Percentiles rank a stretch among this genome's conserved stretches.
Conservation (phyloP, 2,329 filamentous ascomycete genomes). For the Hymenoscyphus occultus region DNA sequence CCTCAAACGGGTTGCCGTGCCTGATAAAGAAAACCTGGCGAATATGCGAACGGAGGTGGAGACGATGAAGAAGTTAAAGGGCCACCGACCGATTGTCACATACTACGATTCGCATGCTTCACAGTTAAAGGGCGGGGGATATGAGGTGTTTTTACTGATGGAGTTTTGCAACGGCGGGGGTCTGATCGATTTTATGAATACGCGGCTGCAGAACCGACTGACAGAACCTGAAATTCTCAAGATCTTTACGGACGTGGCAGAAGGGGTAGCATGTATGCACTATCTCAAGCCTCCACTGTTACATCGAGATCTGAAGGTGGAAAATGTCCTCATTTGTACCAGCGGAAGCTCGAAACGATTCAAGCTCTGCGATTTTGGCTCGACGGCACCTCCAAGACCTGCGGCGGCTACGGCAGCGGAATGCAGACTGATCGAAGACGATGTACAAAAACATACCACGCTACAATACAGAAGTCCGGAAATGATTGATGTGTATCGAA, state of each 20-base stretch:
- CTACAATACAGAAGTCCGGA: constrained; percentile 96
- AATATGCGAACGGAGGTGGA: constrained; percentile 98
- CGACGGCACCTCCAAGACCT: constrained; percentile 76
- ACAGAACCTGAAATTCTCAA: constrained; percentile 96
- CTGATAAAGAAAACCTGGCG: constrained; percentile 89
- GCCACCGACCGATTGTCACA: constrained; percentile 91
- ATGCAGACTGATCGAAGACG: constrained; percentile 90
- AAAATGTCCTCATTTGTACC: constrained; percentile 82
- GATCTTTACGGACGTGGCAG: constrained; percentile 94
- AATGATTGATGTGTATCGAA: constrained; percentile 97
- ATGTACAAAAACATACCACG: constrained; percentile 95
- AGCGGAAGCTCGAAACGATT: constrained; percentile 68
- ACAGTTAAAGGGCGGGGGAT: constrained; percentile 86
- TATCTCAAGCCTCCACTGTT: constrained; percentile 92
- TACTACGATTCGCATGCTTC: constrained; percentile 99
- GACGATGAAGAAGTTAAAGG: constrained; percentile 99
- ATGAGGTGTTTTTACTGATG: constrained; percentile 98
- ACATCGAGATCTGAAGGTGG: constrained; percentile 94
- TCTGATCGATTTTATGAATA: constrained; percentile 99
- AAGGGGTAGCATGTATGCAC: constrained; percentile 98
- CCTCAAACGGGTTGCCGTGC: constrained; percentile 81
- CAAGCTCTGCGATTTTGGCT: constrained; percentile 98
- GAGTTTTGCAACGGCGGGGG: constrained; percentile 94
- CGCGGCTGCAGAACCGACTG: constrained; percentile 87
- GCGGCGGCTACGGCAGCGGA: constrained; percentile 85